Percentiles rank a stretch among this genome's conserved stretches.
phyloP scores from a whole-genome alignment of 2,329 filamentous ascomycete species.

The Xenoacremonium recifei region DNA sequence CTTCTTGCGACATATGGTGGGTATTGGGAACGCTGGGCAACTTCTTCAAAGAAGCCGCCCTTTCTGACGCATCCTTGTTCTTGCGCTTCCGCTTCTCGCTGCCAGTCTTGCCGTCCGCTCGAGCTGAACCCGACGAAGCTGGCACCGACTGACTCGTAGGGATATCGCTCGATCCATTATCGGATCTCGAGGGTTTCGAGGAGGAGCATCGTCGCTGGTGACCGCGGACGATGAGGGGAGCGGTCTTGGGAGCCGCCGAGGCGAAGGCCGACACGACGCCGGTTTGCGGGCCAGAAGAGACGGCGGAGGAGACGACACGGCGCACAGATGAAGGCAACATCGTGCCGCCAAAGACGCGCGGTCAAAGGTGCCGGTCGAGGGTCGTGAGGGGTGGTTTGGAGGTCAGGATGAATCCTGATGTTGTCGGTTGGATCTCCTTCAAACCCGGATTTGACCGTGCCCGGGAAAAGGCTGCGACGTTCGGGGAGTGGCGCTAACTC shows the following conservation, averaged over 20 bases:
- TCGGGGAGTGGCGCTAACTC: constrained; percentile 25
- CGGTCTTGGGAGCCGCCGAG: constrained; percentile 39
- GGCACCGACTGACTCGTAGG: constrained; percentile 49
- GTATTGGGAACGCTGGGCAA: constrained; percentile 75
- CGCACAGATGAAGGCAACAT: constrained; percentile 58
- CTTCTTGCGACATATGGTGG: constrained; percentile 66
- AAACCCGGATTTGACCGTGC: constrained; percentile 37
- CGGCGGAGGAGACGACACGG: constrained; percentile 49
- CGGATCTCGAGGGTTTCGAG: constrained; percentile 62
- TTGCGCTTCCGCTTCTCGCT: constrained; percentile 59
- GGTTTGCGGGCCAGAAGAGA: constrained; percentile 45
- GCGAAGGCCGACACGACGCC: constrained; percentile 41
- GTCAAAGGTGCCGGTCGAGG: constrained; percentile 14
- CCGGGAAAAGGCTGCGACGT: constrained; percentile 34
- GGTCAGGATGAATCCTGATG: constrained; percentile 32
- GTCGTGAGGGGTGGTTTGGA: constrained; percentile 17
- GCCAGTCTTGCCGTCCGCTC: constrained; percentile 40
- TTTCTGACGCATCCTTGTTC: constrained; percentile 48
- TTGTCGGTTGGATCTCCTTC: constrained; percentile 30
- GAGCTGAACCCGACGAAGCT: constrained; percentile 41
- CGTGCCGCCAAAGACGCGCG: constrained; percentile 27
- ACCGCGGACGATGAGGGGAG: constrained; percentile 35
- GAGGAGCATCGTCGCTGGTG: constrained; percentile 59
- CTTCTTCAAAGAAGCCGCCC: constrained; percentile 49
- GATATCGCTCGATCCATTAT: constrained; percentile 53